These are phyloP conservation scores for Geotrichum phurueaensis DNA, from an alignment of 1,139 yeast species.

Conservation along the genomic window DNA sequence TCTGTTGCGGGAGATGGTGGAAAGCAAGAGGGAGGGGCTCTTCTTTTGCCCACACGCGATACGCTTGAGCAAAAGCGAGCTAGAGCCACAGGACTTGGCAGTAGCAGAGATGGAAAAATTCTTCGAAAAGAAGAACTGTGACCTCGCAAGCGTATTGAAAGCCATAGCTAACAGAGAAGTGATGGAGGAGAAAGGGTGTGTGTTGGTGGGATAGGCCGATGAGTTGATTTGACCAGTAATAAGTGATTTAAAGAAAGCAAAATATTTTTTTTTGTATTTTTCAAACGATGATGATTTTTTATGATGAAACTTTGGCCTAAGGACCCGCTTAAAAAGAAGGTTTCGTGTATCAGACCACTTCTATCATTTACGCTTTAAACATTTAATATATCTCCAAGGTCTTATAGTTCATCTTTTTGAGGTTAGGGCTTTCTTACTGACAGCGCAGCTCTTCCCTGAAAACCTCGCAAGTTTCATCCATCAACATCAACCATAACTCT, in stretches of 20 bases:
- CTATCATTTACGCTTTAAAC: background rate
- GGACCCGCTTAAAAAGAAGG: background rate
- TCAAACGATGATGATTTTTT: background rate
- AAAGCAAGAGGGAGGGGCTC: background rate
- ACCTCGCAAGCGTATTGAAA: constrained; percentile 29
- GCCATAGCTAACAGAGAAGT: constrained; percentile 7
- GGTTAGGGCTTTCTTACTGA: background rate
- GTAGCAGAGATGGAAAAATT: constrained; percentile 28
- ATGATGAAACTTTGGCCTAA: background rate
- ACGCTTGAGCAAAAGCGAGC: constrained; percentile 16
- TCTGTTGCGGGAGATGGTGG: background rate
- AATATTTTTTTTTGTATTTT: background rate
- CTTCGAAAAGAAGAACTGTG: constrained; percentile 35
- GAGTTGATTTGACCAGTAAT: constrained; percentile 6
- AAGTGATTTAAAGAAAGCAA: constrained; percentile 4
- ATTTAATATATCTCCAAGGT: background rate
- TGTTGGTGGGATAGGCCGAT: background rate
- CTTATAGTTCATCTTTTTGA: background rate
- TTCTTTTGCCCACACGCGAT: background rate
- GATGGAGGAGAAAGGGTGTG: background rate
- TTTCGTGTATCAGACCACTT: background rate
- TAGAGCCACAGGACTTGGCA: constrained; percentile 30
- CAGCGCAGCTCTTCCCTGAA: background rate
- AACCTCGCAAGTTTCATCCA: constrained; percentile 3
- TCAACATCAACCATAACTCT: constrained; percentile 3